phyloP scores from a whole-genome alignment of 1,284 basidiomycete genomes.

The Cryptococcus hybrid region DNA sequence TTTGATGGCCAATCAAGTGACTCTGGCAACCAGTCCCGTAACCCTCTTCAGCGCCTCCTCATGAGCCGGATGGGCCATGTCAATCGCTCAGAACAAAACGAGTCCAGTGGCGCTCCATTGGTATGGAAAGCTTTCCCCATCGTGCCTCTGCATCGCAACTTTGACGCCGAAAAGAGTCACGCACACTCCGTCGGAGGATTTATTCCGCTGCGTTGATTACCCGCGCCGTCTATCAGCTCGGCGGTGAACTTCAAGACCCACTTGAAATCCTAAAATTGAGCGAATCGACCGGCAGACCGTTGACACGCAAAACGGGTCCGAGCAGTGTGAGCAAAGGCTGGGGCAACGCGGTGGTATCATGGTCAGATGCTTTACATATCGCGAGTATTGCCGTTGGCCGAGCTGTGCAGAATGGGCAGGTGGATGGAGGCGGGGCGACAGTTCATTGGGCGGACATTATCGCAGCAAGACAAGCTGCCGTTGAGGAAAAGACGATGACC shows the following conservation, averaged over 20 bases:
- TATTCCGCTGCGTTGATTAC: constrained; percentile 41
- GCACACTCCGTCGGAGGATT: constrained; percentile 59
- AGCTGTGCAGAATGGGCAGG: constrained; percentile 4
- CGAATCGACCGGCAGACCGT: constrained; percentile 22
- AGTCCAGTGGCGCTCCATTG: constrained; percentile 10
- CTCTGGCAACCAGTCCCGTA: neutral
- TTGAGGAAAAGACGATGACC: constrained; percentile 13
- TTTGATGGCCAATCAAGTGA: constrained; percentile 9
- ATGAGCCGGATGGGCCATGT: constrained; percentile 5
- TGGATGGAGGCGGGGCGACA: neutral
- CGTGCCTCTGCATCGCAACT: constrained; percentile 63
- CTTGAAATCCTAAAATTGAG: constrained; percentile 22
- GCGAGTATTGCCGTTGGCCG: constrained; percentile 22
- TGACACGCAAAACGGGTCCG: constrained; percentile 17
- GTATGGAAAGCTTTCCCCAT: constrained; percentile 60
- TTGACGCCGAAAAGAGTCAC: constrained; percentile 59
- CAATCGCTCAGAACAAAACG: neutral
- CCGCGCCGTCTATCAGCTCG: constrained; percentile 71
- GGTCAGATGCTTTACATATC: constrained; percentile 29
- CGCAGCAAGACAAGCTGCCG: constrained; percentile 11
- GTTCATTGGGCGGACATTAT: constrained; percentile 31
- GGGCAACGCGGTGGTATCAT: constrained; percentile 48
- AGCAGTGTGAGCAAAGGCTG: constrained; percentile 69
- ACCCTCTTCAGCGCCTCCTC: constrained; percentile 11
- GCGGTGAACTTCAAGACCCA: constrained; percentile 60